A percentile compares a stretch with the other conserved stretches of the same genome.
These are phyloP conservation scores for Quambalaria eucalypti DNA, from an alignment of 1,284 basidiomycete genomes.

Conservation along the genomic window DNA sequence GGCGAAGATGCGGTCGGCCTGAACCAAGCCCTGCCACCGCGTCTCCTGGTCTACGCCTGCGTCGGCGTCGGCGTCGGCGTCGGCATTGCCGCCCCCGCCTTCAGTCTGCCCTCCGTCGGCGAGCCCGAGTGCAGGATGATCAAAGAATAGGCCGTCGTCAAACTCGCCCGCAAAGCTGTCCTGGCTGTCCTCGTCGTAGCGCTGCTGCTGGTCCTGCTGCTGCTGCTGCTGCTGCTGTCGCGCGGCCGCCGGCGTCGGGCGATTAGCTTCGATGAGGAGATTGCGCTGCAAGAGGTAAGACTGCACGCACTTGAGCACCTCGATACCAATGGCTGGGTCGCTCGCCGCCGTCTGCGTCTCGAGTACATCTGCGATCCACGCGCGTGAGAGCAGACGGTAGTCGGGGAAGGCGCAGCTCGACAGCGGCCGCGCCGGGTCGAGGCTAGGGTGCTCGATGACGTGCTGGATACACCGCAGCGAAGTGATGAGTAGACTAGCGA, in stretches of 20 bases:
- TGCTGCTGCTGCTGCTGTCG: slow-evolving; percentile 13
- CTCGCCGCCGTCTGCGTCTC: slow-evolving; percentile 53
- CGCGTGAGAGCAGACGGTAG: slow-evolving; percentile 57
- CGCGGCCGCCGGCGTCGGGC: neutral
- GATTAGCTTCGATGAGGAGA: slow-evolving; percentile 51
- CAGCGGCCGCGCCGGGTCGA: neutral
- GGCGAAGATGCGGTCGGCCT: slow-evolving; percentile 24
- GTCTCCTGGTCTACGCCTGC: slow-evolving; percentile 6
- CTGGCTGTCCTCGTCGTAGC: slow-evolving; percentile 48
- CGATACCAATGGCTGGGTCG: slow-evolving; percentile 54
- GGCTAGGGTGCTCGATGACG: slow-evolving; percentile 55
- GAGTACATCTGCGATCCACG: slow-evolving; percentile 60
- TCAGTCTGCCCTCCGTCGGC: slow-evolving; percentile 50
- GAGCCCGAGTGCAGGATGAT: slow-evolving; percentile 57
- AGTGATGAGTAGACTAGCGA: slow-evolving; percentile 24
- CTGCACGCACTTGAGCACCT: slow-evolving; percentile 58
- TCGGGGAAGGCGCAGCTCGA: slow-evolving; percentile 57
- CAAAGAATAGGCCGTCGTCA: slow-evolving; percentile 54
- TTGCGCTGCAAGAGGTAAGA: slow-evolving; percentile 60
- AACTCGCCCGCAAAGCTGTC: slow-evolving; percentile 65
- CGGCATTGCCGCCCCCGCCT: slow-evolving; percentile 47
- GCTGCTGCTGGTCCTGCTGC: neutral
- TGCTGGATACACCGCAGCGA: slow-evolving; percentile 56
- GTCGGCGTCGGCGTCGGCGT: slow-evolving; percentile 38
- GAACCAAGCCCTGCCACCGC: slow-evolving; percentile 43